Base-by-base conservation (phyloP, 192 early-diverging fungal genomes). In the Coemansia sp. region DNA sequence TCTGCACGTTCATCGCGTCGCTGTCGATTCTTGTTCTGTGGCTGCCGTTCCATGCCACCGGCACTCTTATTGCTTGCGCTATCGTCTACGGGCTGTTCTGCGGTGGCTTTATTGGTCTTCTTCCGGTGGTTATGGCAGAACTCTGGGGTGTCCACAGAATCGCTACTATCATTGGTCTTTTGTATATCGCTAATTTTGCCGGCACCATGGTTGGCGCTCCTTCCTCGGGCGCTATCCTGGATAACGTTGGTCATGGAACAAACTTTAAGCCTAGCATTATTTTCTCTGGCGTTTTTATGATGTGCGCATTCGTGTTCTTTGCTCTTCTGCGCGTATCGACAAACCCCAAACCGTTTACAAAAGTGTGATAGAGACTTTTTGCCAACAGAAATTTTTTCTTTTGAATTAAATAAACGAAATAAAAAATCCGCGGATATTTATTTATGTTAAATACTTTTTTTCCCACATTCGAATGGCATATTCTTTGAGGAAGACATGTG, bases 171-270 rank as follows among this genome's bases (percentile, higher is more conserved):
- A 48, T 72, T 24, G 75, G 75, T 0, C 58, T 77, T 0, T 16
- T 72, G 5, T 55, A 67, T 13, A 24, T 75, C 10, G 51, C 67
- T 6, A 70, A 75, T 36, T 63, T 52, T 0, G 29, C 63, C 34
- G 68, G 68, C 1, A 27, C 49, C 23, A 34, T 75, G n/a, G 27
- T 69, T 2, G 64, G 59, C 27, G 58, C 68, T 20, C 73, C 68
- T 7, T 60, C 62, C 1, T 67, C 55, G 1, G 73, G 67, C 0
- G 55, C 39, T 0, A 23, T 75, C 20, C 52, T 75, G 6, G 73
- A 75, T 42, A 70, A 63, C 28, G 69, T 70, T 50, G 73, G 73
- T 0, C 68, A 71, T 42, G 65, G 68, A 2, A 60, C 65, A 11
- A 36, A 70, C 47, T 67, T 60, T 34, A 64, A 55, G 29, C 35